Percentiles rank a stretch among this genome's conserved stretches.
These are phyloP conservation scores for Geoglossum cookeanum DNA, from an alignment of 2,329 filamentous ascomycete genomes.

Conservation along the genomic window DNA sequence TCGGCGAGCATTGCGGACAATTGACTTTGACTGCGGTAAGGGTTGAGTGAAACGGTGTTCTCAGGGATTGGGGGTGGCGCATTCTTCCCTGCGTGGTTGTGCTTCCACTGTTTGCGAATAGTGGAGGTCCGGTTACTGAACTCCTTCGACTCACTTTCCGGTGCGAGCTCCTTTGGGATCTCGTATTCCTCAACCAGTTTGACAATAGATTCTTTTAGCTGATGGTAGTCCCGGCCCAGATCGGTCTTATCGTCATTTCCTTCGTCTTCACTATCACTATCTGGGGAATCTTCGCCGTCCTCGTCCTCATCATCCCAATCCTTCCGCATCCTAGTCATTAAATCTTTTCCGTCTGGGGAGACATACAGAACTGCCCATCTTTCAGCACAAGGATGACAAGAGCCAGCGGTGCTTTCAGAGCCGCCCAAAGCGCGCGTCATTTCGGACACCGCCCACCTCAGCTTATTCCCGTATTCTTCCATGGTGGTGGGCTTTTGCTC, in stretches of 20 bases:
- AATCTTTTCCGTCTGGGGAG: constrained; percentile 47
- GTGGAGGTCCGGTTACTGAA: constrained; percentile 51
- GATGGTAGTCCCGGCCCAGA: constrained; percentile 61
- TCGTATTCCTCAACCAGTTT: constrained; percentile 71
- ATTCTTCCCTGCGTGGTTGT: constrained; percentile 13
- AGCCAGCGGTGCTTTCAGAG: constrained; percentile 41
- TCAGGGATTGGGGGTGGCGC: constrained; percentile 6
- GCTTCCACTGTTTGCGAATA: constrained; percentile 30
- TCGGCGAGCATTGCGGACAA: constrained; percentile 21
- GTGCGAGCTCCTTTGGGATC: constrained; percentile 47
- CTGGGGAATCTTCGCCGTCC: constrained; percentile 36
- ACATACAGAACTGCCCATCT: constrained; percentile 70
- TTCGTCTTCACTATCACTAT: constrained; percentile 30
- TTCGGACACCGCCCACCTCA: constrained; percentile 50
- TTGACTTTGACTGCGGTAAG: constrained; percentile 18
- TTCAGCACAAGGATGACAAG: constrained; percentile 63
- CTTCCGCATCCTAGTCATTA: constrained; percentile 55
- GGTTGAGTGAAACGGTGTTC: constrained; percentile 6
- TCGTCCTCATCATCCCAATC: constrained; percentile 46
- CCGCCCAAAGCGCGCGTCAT: constrained; percentile 45
- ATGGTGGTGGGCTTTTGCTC: constrained; percentile 12
- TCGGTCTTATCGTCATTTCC: constrained; percentile 29
- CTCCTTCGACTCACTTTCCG: constrained; percentile 37
- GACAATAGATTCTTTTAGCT: constrained; percentile 59
- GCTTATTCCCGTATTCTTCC: constrained; percentile 26